phyloP scores from a whole-genome alignment of 352 stramenopile species.

The Phytophthora ohioensis region DNA sequence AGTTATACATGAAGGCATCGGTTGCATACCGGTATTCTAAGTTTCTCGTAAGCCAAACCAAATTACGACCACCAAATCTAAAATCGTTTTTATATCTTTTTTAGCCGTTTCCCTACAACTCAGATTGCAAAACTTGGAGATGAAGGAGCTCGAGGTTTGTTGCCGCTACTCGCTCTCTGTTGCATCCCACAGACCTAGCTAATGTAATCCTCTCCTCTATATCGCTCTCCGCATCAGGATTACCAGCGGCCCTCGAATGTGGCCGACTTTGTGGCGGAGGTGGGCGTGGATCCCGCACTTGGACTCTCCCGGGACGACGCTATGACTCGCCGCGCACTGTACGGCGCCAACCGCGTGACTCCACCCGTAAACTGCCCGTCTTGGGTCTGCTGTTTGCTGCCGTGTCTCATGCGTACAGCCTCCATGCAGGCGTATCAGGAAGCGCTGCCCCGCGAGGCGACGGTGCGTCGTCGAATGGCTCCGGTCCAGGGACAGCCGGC shows the following conservation, averaged over 20 bases:
- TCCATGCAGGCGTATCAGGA: conserved; percentile 92
- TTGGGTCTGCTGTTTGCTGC: conserved; percentile 95
- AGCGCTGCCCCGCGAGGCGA: conserved; percentile 89
- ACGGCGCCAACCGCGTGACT: conserved; percentile 91
- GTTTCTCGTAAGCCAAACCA: too few relatives aligned
- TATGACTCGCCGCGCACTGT: conserved; percentile 67
- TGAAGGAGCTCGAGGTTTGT: conserved; percentile 31
- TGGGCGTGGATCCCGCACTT: conserved; percentile 61
- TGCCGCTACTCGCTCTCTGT: not conserved
- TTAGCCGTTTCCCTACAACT: conserved; percentile 10
- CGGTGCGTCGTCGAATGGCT: conserved; percentile 72
- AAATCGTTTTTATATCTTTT: not conserved
- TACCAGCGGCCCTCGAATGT: conserved; percentile 52
- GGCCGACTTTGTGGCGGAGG: conserved; percentile 68
- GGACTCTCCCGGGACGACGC: conserved; percentile 81
- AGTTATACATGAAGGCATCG: too few relatives aligned
- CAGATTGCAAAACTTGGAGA: conserved; percentile 21
- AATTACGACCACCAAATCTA: conserved; percentile 6
- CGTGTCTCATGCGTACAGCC: conserved; percentile 91
- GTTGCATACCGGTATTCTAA: too few relatives aligned
- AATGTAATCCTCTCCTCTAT: not conserved
- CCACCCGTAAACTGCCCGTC: conserved; percentile 93
- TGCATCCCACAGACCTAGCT: not conserved
- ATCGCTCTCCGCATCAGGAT: conserved; percentile 26
- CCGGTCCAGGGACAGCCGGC: conserved; percentile 36